A percentile compares a stretch with the other conserved stretches of the same genome.
Conservation (phyloP, 1,284 basidiomycete species). For the Puccinia horiana region DNA sequence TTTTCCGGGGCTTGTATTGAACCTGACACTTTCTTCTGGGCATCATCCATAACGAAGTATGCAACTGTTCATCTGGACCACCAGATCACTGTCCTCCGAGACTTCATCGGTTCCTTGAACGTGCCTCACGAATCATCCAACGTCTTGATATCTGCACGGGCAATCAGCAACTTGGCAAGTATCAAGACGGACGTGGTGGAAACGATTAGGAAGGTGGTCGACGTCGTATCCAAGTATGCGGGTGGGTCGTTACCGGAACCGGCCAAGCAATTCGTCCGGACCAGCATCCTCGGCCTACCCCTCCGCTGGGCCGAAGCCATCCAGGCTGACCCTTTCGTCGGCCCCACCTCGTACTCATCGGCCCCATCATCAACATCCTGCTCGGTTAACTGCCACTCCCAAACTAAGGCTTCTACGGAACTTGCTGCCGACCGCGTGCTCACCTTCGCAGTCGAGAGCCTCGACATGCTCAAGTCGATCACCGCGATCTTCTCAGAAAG, state of each 20-base stretch:
- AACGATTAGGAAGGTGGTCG: constrained; percentile 83
- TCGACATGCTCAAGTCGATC: constrained; percentile 86
- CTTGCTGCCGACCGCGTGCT: constrained; percentile 77
- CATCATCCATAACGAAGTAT: constrained; percentile 64
- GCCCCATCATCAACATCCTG: neutral
- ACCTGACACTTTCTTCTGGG: neutral
- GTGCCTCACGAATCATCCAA: constrained; percentile 58
- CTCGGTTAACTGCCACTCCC: neutral
- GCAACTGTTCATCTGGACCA: constrained; percentile 83
- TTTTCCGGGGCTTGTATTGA: constrained; percentile 44
- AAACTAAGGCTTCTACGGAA: constrained; percentile 62
- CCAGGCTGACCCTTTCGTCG: neutral
- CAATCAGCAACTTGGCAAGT: constrained; percentile 69
- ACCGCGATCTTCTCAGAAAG: constrained; percentile 82
- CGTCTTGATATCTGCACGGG: constrained; percentile 63
- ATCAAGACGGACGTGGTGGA: constrained; percentile 79
- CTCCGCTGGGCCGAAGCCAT: constrained; percentile 70
- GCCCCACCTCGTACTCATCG: neutral
- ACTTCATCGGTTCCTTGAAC: constrained; percentile 74
- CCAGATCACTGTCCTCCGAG: constrained; percentile 78
- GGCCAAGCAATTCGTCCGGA: constrained; percentile 72
- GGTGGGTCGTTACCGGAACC: constrained; percentile 81
- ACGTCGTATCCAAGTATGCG: constrained; percentile 81
- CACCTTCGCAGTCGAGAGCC: constrained; percentile 80
- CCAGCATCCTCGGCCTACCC: constrained; percentile 78